phyloP scores from a whole-genome alignment of 2,329 filamentous ascomycete species.

The Verticillium zaregamsianum region DNA sequence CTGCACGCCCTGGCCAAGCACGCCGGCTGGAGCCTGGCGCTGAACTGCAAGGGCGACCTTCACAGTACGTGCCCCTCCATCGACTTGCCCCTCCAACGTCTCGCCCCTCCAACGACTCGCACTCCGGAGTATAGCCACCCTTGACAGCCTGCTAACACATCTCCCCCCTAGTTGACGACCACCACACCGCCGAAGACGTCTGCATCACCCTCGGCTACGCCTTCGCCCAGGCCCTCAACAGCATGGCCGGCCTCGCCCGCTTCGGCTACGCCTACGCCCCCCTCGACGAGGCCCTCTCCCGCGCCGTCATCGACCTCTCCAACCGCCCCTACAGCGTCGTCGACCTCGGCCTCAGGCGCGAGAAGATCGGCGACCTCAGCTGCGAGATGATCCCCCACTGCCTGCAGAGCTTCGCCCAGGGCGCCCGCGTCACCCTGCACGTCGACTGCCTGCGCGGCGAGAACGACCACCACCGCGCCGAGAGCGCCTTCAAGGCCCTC shows the following conservation, averaged over 20 bases:
- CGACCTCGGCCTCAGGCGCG: conserved; percentile 78
- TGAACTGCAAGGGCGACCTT: conserved; percentile 82
- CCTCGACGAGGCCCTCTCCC: conserved; percentile 89
- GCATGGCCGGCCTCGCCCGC: conserved; percentile 75
- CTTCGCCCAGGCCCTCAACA: conserved; percentile 76
- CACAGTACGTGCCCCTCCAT: conserved; percentile 60
- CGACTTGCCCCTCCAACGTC: not conserved
- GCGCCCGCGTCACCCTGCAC: conserved; percentile 86
- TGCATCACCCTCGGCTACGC: conserved; percentile 86
- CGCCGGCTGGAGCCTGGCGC: conserved; percentile 83
- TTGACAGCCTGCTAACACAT: not conserved
- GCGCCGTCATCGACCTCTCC: conserved; percentile 90
- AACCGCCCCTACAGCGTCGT: conserved; percentile 85
- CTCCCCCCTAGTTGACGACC: conserved; percentile 74
- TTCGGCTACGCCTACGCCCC: conserved; percentile 92
- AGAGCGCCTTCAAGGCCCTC: conserved; percentile 95
- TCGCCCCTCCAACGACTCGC: not conserved
- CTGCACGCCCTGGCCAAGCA: conserved; percentile 95
- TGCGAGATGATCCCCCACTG: conserved; percentile 98
- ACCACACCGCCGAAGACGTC: conserved; percentile 95
- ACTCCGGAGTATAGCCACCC: too few relatives aligned
- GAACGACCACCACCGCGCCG: conserved; percentile 94
- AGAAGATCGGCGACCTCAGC: conserved; percentile 90
- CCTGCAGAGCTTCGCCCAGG: conserved; percentile 88
- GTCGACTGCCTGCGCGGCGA: conserved; percentile 86